Conservation (phyloP, 2,329 filamentous ascomycete genomes). For the Hypoxylon sp. region DNA sequence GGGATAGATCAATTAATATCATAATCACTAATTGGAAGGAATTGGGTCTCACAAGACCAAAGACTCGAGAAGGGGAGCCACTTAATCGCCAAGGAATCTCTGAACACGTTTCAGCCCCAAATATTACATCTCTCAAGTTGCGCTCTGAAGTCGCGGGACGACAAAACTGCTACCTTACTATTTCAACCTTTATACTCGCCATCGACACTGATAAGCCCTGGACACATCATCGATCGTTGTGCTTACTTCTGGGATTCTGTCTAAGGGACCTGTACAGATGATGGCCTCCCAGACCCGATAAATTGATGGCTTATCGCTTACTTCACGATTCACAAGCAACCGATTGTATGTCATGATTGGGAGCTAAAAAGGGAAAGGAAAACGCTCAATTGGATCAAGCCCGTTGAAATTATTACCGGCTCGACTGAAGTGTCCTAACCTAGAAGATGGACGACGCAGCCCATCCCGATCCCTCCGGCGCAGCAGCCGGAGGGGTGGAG, state of each 20-base stretch:
- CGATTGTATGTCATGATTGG: constrained; percentile 9
- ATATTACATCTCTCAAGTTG: background rate
- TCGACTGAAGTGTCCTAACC: background rate
- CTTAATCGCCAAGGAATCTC: constrained; percentile 2
- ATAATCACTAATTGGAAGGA: background rate
- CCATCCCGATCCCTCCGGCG: constrained; percentile 47
- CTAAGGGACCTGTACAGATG: too few relatives aligned
- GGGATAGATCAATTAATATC: background rate
- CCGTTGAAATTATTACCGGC: background rate
- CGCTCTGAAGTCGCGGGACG: background rate
- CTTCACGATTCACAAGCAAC: constrained; percentile 5
- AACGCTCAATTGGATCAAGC: too few relatives aligned
- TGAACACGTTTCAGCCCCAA: constrained; percentile 19
- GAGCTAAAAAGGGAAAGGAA: too few relatives aligned
- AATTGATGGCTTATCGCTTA: constrained; percentile 18
- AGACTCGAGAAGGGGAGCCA: background rate
- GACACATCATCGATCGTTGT: background rate
- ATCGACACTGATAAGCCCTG: background rate
- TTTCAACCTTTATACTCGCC: background rate
- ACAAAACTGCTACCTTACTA: background rate
- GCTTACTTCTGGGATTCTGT: background rate
- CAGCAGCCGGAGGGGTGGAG: constrained; percentile 35
- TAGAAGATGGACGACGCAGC: constrained; percentile 44
- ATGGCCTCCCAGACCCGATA: constrained; percentile 5
- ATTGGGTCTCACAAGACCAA: background rate